Base-by-base conservation (phyloP, 805 yeast genomes). In the Pichia manshurica region DNA sequence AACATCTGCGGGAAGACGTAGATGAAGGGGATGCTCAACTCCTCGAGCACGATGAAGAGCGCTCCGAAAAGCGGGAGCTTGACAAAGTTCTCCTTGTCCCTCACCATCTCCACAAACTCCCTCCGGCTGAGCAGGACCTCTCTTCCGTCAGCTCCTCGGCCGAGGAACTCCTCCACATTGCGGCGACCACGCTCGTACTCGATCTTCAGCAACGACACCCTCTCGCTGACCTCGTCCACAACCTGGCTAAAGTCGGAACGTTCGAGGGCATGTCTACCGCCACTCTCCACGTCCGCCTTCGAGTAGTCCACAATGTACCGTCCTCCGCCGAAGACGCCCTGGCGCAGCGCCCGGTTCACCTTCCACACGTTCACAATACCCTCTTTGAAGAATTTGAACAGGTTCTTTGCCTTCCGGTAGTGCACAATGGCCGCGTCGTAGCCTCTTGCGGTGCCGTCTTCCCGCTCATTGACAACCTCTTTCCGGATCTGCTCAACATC, bases 51-150 rank as follows among this genome's bases (percentile, higher is more conserved):
- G n/a, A 73, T 61, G 50, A 79, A 74, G 1, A 81, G 55, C 1
- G 76, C 55, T 0, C 74, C 83, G 66, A 82, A 82, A n/a, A 71
- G 25, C 4, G 87, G 87, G 23, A 82, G 63, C 57, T 78, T 79
- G 28, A 56, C 50, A 42, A 75, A 63, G 56, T 82, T 85, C 2
- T 58, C 58, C 5, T 68, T 69, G 1, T 82, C 74, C 17, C 89
- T 66, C 9, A 72, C 59, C 46, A 81, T 60, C 8, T 73, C 58
- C 57, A 79, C 81, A 52, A 66, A 78, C 33, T 81, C 73, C 2
- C 67, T 56, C 35, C 88, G 54, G 1, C 56, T 51, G 1, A 67
- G 35, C 13, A 46, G 28, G 19, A 66, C 51, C 17, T 56, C 53
- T 3, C 39, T 35, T 6, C 42, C 46, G 3, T 25, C 21, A 19